Conservation (phyloP, 1,284 basidiomycete genomes). For the Rhodotorula sp. region DNA sequence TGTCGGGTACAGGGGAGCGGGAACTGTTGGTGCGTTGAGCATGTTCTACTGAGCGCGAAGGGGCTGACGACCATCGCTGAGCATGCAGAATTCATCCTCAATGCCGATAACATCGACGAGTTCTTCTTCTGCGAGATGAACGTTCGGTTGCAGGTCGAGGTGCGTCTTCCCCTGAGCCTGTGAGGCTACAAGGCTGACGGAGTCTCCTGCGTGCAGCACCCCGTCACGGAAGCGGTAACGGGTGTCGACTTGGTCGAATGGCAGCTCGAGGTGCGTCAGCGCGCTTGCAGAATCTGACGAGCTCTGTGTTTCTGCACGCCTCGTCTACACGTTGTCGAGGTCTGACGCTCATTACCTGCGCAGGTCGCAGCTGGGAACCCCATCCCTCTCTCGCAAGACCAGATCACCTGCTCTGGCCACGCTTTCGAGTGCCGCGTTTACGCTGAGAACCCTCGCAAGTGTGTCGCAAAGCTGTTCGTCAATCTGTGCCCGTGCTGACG, state of each 20-base stretch:
- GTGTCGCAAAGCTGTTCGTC: constrained; percentile 6
- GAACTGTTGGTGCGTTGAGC: constrained; percentile 62
- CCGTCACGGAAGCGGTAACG: constrained; percentile 85
- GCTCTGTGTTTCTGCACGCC: background rate
- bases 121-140: constrained; percentile 95
- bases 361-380: constrained; percentile 83
- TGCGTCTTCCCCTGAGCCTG: too few species aligned
- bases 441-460: constrained; percentile 86
- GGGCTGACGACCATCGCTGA: background rate
- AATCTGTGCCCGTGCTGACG: background rate
- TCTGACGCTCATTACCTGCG: background rate
- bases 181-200: too few species aligned
- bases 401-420: constrained; percentile 81
- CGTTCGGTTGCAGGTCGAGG: constrained; percentile 75
- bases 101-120: constrained; percentile 68
- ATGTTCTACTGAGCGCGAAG: background rate
- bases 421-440: constrained; percentile 97
- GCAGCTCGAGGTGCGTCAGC: constrained; percentile 70
- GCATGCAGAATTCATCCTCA: constrained; percentile 72
- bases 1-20: constrained; percentile 84
- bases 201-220: constrained; percentile 62
- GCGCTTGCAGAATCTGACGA: background rate
- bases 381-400: constrained; percentile 70
- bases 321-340: background rate
- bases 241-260: constrained; percentile 89